Base-by-base conservation (phyloP, 148 eudicot species). In the Cornus florida region DNA sequence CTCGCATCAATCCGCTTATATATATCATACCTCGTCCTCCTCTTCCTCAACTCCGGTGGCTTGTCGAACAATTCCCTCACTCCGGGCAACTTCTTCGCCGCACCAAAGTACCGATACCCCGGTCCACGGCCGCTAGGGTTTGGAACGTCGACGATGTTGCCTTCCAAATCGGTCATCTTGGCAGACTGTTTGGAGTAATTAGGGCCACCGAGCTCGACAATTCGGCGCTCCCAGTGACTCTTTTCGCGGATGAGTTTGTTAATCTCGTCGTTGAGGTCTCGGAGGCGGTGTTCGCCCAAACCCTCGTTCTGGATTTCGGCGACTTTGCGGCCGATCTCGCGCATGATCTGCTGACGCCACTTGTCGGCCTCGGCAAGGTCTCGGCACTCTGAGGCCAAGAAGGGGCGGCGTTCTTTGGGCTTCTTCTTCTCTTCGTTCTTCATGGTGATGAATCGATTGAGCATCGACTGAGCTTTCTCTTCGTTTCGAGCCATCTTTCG, bases 381-480 rank as follows among this genome's bases (percentile, higher is more conserved):
- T 3, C 98, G 98, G 81, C 98, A 95, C 78, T 95, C 98, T 1
- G 98, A 89, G 9, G 98, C 98, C 2, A 95, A 72, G 82, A 71
- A 92, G 0, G 98, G 98, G 13, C 97, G 92, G 19, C 98, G 97
- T 46, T 94, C 97, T 64, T 90, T 92, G 6, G 98, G 98, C 70
- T 92, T 91, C 86, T 89, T 91, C 78, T 93, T 93, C 83, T 95
- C 98, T 0, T 93, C 97, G 81, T 85, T 80, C 82, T 95, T 95
- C 97, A 90, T 90, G 24, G 97, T 81, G 67, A 92, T 82, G 90
- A 93, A 95, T 74, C 98, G 85, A 83, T 95, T 93, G 3, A 95
- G 93, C 98, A 95, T 95, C 80, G 98, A 95, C 72, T 95, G 97
- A 0, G 98, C 97, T 82, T 93, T 95, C 84, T 95, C 98, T 67